These are phyloP conservation scores for Ocimum tenuiflorum DNA, from an alignment of 257 asterid genomes.

Conservation along the genomic window DNA sequence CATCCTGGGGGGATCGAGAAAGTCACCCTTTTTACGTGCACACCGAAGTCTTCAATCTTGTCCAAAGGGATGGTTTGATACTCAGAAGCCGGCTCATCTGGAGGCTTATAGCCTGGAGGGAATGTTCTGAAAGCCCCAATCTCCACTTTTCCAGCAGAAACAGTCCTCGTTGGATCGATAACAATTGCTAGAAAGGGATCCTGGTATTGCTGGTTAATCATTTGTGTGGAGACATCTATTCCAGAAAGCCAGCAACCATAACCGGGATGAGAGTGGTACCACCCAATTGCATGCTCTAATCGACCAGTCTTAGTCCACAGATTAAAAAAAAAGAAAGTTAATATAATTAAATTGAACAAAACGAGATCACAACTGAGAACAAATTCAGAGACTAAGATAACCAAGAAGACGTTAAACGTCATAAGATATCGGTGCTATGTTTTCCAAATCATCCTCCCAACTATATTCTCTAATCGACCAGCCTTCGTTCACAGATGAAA, in stretches of 20 bases:
- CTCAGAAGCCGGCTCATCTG: constrained; percentile 92
- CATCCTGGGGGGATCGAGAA: too few relatives aligned
- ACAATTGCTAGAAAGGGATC: constrained; percentile 98
- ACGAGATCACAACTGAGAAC: too few relatives aligned
- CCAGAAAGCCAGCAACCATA: constrained; percentile 99
- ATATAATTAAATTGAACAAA: too few relatives aligned
- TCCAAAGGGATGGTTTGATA: constrained; percentile 94
- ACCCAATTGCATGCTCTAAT: constrained; percentile 86
- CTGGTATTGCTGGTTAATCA: constrained; percentile 93
- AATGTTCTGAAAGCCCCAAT: constrained; percentile 96
- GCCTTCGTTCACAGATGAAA: too few relatives aligned
- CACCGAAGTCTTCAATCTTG: constrained; percentile 97
- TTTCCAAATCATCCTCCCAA: too few relatives aligned
- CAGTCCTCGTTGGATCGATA: constrained; percentile 96
- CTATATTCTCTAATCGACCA: too few relatives aligned
- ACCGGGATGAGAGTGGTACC: constrained; percentile 99
- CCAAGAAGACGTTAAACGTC: too few relatives aligned
- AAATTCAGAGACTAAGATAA: too few relatives aligned
- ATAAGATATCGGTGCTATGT: too few relatives aligned
- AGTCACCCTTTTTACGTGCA: constrained; percentile 99
- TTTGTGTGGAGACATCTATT: constrained; percentile 89
- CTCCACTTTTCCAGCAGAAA: constrained; percentile 97
- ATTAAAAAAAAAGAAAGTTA: constrained; percentile 10
- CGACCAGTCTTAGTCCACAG: constrained; percentile 99
- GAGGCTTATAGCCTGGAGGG: constrained; percentile 91